Percentiles rank a stretch among this genome's conserved stretches.
phyloP scores from a whole-genome alignment of 73 alveolate species.

The Effrenium voratum region DNA sequence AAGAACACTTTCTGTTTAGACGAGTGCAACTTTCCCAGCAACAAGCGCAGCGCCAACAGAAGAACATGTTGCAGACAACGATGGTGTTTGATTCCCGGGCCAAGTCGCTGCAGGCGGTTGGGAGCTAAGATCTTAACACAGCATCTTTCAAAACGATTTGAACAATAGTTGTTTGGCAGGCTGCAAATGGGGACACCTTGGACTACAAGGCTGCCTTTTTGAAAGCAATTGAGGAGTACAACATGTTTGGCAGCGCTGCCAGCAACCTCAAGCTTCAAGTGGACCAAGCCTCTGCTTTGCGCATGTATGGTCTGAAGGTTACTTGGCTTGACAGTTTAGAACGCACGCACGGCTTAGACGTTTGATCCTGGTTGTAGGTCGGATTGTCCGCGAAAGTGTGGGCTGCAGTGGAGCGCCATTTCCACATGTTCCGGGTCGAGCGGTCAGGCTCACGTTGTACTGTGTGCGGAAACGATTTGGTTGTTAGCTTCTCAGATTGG shows the following conservation, averaged over 20 bases:
- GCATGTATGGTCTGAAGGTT: slow-evolving; percentile 11
- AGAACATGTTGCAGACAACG: neutral
- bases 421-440: neutral
- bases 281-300: neutral
- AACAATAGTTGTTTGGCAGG: too few species aligned
- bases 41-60: neutral
- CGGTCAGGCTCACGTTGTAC: neutral
- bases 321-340: neutral
- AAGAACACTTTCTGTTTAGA: neutral
- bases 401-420: neutral
- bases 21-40: slow-evolving; percentile 15
- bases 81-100: slow-evolving; percentile 4
- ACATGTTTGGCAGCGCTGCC: neutral
- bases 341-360: neutral
- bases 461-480: neutral
- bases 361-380: neutral
- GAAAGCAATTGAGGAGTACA: neutral
- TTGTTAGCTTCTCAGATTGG: neutral
- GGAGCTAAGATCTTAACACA: neutral
- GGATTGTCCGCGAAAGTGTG: neutral
- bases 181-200: neutral
- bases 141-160: too few species aligned
- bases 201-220: slow-evolving; percentile 8
- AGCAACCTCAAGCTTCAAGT: neutral
- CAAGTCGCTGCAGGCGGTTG: neutral